phyloP scores from a whole-genome alignment of 1,139 yeast genomes.

The Lodderomyces pseudojiufengensis region DNA sequence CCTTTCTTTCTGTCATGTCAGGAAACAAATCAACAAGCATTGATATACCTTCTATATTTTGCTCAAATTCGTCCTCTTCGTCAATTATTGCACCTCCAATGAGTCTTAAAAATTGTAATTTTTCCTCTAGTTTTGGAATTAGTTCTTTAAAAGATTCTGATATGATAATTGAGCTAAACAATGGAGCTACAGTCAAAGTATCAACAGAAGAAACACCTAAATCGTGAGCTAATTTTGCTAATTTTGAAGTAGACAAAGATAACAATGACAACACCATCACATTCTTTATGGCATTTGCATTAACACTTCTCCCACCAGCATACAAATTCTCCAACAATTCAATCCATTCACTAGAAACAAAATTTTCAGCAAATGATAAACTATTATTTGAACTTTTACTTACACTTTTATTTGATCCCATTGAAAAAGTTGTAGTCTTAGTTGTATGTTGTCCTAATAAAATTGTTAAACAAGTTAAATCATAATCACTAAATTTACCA shows the following conservation, averaged over 20 bases:
- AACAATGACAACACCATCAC: conserved; percentile 51
- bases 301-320: conserved; percentile 52
- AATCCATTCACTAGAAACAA: conserved; percentile 54
- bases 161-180: conserved; percentile 50
- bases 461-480: conserved; percentile 40
- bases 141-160: conserved; percentile 41
- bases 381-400: conserved; percentile 13
- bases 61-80: conserved; percentile 13
- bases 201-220: conserved; percentile 42
- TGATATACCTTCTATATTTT: conserved; percentile 37
- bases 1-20: conserved; percentile 40
- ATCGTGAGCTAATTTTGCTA: conserved; percentile 36
- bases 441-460: conserved; percentile 40
- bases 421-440: conserved; percentile 12
- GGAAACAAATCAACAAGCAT: conserved; percentile 61
- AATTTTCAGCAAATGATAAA: conserved; percentile 42
- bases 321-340: conserved; percentile 54
- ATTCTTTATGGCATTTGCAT: conserved; percentile 43
- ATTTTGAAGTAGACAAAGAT: conserved; percentile 43
- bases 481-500: conserved; percentile 41
- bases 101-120: conserved; percentile 39
- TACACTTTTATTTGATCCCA: conserved; percentile 13
- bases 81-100: conserved; percentile 8
- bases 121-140: conserved; percentile 48
- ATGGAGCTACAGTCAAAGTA: conserved; percentile 46